Conservation (phyloP, 371 early-diverging fungal genomes). For the Mortierella sp. region DNA sequence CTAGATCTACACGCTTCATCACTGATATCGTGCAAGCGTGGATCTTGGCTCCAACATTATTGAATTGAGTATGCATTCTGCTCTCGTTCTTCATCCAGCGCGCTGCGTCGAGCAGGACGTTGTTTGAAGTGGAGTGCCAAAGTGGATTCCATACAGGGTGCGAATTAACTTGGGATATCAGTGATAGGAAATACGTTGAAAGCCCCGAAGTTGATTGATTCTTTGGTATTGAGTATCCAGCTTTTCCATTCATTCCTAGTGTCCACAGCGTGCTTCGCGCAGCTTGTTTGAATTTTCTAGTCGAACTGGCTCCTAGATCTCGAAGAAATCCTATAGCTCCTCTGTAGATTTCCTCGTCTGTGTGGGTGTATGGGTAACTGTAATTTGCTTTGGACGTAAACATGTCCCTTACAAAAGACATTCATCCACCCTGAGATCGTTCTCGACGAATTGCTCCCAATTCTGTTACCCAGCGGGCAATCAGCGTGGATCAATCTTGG, state of each 20-base stretch:
- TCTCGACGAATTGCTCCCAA: neutral
- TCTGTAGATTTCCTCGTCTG: neutral
- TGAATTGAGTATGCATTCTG: neutral
- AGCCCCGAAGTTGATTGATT: neutral
- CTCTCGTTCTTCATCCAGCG: conserved; percentile 2
- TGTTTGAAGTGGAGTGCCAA: conserved; percentile 2
- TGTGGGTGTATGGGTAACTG: neutral
- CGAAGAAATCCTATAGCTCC: neutral
- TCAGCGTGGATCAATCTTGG: conserved; percentile 8
- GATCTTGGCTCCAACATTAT: neutral
- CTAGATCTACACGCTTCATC: too few species aligned
- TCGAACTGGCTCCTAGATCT: too few species aligned
- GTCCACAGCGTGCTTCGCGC: too few species aligned
- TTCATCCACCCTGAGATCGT: neutral
- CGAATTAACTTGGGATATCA: neutral
- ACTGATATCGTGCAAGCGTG: too few species aligned
- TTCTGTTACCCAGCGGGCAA: neutral
- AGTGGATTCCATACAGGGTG: conserved; percentile 6
- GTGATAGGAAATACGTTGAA: neutral
- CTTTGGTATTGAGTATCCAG: neutral
- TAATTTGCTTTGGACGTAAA: conserved; percentile 11
- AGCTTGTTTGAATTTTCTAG: too few species aligned
- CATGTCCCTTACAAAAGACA: neutral
- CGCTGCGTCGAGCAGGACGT: conserved; percentile 15
- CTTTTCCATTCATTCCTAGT: too few species aligned